Conservation (phyloP, 345 rosid species). For the Hevea brasiliensis region DNA sequence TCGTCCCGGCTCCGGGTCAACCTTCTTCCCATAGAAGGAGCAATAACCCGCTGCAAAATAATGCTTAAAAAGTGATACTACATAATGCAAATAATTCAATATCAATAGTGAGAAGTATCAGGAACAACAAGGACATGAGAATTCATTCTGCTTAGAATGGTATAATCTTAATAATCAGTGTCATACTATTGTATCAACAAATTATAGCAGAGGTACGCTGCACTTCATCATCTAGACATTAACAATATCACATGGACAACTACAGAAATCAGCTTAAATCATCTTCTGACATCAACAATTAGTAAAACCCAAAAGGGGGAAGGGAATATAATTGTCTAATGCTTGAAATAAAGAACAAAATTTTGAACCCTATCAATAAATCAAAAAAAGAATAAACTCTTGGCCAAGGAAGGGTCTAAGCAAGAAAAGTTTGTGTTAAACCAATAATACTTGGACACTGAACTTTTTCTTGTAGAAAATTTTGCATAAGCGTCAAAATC, state of each 20-base stretch:
- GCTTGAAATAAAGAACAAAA: constrained; percentile 8
- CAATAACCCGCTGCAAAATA: constrained; percentile 48
- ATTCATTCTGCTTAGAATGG: not conserved
- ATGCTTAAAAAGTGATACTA: constrained; percentile 12
- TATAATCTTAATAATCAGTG: constrained; percentile 2
- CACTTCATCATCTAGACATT: constrained; percentile 22
- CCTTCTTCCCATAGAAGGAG: constrained; percentile 51
- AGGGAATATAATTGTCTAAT: not conserved
- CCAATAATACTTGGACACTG: not conserved
- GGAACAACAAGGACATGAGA: not conserved
- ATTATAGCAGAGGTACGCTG: constrained; percentile 7
- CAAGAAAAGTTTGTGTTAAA: not conserved
- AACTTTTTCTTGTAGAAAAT: constrained; percentile 1
- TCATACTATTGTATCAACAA: constrained; percentile 15
- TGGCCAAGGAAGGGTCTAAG: not conserved
- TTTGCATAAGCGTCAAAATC: constrained; percentile 7
- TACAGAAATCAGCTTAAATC: constrained; percentile 23
- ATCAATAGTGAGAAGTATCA: constrained; percentile 10
- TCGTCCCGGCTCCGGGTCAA: constrained; percentile 35
- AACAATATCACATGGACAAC: constrained; percentile 28
- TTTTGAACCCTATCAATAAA: not conserved
- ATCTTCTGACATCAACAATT: constrained; percentile 16
- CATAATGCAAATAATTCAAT: constrained; percentile 6
- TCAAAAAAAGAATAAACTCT: not conserved
- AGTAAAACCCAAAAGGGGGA: constrained; percentile 5